Base-by-base conservation (phyloP, 176 grass and related monocot genomes). In the Triticum dicoccoides region DNA sequence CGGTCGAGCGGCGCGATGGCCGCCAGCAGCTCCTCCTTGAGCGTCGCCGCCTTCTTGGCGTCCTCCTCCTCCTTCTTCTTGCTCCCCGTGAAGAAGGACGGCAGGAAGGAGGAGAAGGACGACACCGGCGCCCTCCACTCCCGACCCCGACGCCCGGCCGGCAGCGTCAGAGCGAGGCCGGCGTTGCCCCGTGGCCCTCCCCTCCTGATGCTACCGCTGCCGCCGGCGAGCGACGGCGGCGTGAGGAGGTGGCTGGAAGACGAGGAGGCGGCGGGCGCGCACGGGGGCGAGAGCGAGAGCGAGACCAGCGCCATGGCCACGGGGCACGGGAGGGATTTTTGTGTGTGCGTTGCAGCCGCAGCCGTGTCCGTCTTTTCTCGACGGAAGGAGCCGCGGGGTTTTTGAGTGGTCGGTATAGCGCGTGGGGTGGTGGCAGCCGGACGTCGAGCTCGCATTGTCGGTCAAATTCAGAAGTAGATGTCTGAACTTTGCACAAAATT, bases 21-120 rank as follows among this genome's bases (percentile, higher is more conserved):
- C 54, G 83, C 84, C 12, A 98, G 84, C 67, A 98, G 85, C 75
- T 98, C 96, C 86, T 84, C 91, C 87, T 98, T 98, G 62, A 98
- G 79, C 81, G 77, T 79, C 64, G 73, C 86, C 32, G 81, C 84
- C 44, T 83, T 94, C 86, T 85, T 58, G 18, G 54, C 54, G 6
- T 58, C 88, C 25, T 63, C 78, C 52, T 88, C 88, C 61, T 88
- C 88, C 78, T 92, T 87, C 82, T 82, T 75, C 72, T 64, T 78
- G 20, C 75, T 87, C 80, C 76, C 68, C 4, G 76, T 82, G 86
- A 95, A 30, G 70, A 92, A 90, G 25, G 88, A 52, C 8, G 83
- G 83, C 51, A 98, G 34, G 85, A 94, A 95, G 76, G 81, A 94
- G 72, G 84, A 88, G 64, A 95, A 94, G 90, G 91, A 98, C 73